These are phyloP conservation scores for Rhizoclosmatium globosum DNA, from an alignment of 192 early-diverging fungal species.

Conservation along the genomic window DNA sequence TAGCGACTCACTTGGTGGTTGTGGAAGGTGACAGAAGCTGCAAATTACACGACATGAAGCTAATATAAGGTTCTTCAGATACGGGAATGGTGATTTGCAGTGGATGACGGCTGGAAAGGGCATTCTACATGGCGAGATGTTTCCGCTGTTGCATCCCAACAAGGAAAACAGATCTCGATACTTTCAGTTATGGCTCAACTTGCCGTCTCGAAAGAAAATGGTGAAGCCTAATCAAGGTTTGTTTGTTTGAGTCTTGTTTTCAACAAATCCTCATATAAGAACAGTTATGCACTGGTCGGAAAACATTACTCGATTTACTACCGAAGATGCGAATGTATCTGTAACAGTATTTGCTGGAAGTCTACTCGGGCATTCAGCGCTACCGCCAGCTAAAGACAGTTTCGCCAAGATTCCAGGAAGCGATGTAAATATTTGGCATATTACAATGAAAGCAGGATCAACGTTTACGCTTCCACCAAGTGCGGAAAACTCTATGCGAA, in stretches of 20 bases:
- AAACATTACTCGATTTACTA: slow-evolving; percentile 67
- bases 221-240: slow-evolving; percentile 20
- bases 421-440: slow-evolving; percentile 23
- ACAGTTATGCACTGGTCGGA: slow-evolving; percentile 26
- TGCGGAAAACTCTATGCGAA: neutral
- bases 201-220: slow-evolving; percentile 50
- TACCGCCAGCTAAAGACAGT: neutral
- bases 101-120: slow-evolving; percentile 78
- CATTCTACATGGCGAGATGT: slow-evolving; percentile 55
- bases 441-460: slow-evolving; percentile 58
- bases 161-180: slow-evolving; percentile 43
- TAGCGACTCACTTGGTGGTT: slow-evolving; percentile 66
- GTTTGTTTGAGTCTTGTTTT: no score
- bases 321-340: slow-evolving; percentile 56
- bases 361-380: slow-evolving; percentile 31
- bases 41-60: no score
- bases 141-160: slow-evolving; percentile 47
- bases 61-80: neutral
- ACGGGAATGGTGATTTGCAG: slow-evolving; percentile 59
- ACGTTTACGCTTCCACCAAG: slow-evolving; percentile 54
- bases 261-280: neutral
- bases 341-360: slow-evolving; percentile 92
- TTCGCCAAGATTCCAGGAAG: slow-evolving; percentile 21
- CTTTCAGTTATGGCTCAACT: slow-evolving; percentile 70
- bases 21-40: slow-evolving; percentile 25